Evolutionary conservation across 2,329 filamentous ascomycete genomes (phyloP), one percentile per base, ranked within the genome.

Genomic region (Thelonectria discophora): DNA sequence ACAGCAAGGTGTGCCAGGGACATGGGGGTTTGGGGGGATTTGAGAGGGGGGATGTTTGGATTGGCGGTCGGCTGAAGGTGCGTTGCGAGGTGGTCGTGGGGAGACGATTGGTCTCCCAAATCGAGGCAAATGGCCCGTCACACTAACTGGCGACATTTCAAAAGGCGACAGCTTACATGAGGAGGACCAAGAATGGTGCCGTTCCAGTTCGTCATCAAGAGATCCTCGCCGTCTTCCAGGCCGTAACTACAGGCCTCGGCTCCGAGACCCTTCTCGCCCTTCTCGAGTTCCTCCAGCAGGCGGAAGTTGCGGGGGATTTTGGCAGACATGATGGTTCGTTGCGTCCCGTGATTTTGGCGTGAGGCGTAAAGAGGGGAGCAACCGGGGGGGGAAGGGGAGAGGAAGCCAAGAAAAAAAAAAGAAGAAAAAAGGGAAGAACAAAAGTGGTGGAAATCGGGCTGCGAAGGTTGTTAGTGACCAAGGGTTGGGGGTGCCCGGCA

Each of bases 191-290:
- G 88, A 68, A 99, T 98, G 15, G 95, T 99, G 73, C 94, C 95
- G 74, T 97, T 97, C 95, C 95, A 99, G 83, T 97, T 93, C 66
- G 91, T 94, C 94, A 99, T 97, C 78, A 95, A 87, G 67, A 97
- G 86, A 74, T 99, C 95, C 75, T 97, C 94, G 49, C 92, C 90
- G 77, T 98, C 93, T 67, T 94, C 93, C 58, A 99, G 87, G 72
- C 95, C 95, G 73, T 98, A 98, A 46, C 95, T 98, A 82, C 94
- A 98, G 64, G 94, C 94, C 82, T 98, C 95, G 77, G 94, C 93
- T 74, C 95, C 94, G 66, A 95, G 86, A 64, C 95, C 95, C 81
- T 99, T 99, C 83, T 99, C 95, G 74, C 95, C 95, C 83, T 98
- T 98, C 83, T 99, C 95, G 18, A 99, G 86, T 88, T 99, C 95